Evolutionary conservation across 495 filamentous ascomycete genomes (phyloP).

Genomic region (Chlorociboria aeruginascens): DNA sequence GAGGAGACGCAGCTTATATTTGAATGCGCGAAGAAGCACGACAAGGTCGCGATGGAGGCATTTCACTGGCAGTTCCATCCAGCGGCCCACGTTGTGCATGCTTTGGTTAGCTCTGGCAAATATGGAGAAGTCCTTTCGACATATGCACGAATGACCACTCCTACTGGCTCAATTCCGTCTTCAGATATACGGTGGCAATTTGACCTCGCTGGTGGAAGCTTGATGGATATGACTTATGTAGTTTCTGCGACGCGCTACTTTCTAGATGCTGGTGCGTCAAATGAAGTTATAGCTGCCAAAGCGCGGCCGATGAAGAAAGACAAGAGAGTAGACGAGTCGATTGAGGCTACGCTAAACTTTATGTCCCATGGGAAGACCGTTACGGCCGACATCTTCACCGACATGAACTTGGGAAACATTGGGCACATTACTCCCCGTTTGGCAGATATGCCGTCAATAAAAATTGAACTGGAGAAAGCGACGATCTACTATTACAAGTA

Average conservation of each 20-base stretch:
- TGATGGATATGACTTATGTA: not conserved
- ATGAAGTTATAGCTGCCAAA: not conserved
- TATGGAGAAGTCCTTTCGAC: no score
- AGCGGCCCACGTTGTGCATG: not conserved
- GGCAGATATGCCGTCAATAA: not conserved
- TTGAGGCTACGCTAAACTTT: not conserved
- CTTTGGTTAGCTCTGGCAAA: not conserved
- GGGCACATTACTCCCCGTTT: not conserved
- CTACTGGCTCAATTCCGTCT: not conserved
- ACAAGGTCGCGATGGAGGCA: not conserved
- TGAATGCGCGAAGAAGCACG: not conserved
- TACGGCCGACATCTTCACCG: not conserved
- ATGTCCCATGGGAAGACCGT: not conserved
- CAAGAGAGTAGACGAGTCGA: not conserved
- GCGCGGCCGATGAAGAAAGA: not conserved
- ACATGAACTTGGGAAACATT: not conserved
- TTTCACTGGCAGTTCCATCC: not conserved
- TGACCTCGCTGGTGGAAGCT: not conserved
- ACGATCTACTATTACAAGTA: not conserved
- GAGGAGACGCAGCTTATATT: not conserved
- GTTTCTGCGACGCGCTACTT: not conserved
- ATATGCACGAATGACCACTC: no score
- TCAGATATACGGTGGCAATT: not conserved
- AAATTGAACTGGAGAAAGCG: not conserved
- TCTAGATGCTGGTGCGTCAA: not conserved